Evolutionary conservation across 106 monocot genomes (phyloP).

Genomic region (Platanthera zijinensis): DNA sequence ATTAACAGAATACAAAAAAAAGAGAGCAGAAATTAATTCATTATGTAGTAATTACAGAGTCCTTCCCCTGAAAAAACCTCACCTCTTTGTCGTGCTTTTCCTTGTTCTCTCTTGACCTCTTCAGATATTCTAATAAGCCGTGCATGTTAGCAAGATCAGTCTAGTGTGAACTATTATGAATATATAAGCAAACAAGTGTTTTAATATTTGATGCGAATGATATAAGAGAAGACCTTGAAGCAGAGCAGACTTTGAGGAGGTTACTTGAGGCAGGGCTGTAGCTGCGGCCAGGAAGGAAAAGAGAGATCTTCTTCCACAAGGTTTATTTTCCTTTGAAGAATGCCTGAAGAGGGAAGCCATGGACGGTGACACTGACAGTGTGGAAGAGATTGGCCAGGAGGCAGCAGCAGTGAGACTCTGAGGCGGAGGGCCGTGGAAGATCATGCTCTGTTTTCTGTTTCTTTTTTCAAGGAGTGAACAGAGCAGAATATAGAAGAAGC

Average conservation of each 20-base stretch:
- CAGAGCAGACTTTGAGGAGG: conserved; percentile 45
- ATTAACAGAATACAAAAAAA: background rate
- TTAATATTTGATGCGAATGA: background rate
- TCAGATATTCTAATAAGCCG: conserved; percentile 45
- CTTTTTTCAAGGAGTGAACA: background rate
- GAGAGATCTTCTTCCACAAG: conserved; percentile 34
- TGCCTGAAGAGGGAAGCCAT: background rate
- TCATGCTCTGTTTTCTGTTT: background rate
- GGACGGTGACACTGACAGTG: background rate
- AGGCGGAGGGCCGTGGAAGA: background rate
- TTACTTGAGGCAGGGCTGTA: conserved; percentile 26
- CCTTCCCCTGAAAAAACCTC: background rate
- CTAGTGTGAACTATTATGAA: background rate
- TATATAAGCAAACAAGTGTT: background rate
- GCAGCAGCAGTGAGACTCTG: background rate
- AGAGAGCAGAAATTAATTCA: background rate
- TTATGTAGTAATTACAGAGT: background rate
- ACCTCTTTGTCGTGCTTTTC: conserved; percentile 86
- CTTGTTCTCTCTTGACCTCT: conserved; percentile 77
- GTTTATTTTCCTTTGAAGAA: background rate
- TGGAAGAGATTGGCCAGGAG: background rate
- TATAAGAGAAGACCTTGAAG: conserved; percentile 36
- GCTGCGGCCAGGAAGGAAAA: conserved; percentile 23
- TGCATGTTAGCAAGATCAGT: background rate
- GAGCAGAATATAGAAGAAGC: background rate